phyloP scores from a whole-genome alignment of 1,284 basidiomycete species.

The Erythrobasidium hasegawianum region DNA sequence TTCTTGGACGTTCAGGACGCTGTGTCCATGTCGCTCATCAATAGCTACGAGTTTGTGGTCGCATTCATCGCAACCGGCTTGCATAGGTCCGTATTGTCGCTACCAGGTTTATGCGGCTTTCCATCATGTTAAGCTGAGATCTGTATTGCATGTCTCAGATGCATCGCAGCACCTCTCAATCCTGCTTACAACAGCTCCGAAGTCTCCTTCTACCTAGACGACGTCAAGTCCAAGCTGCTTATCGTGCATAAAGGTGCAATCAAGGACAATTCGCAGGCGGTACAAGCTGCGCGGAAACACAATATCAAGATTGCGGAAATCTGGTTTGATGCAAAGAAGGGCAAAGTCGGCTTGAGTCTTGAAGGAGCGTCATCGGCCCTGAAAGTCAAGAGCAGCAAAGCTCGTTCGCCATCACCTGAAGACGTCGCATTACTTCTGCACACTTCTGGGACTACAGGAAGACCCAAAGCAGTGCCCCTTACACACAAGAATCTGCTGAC shows the following conservation, averaged over 20 bases:
- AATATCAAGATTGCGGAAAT: conserved; percentile 47
- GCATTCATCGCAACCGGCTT: conserved; percentile 50
- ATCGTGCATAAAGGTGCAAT: conserved; percentile 40
- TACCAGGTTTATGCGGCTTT: not conserved
- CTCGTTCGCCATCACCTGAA: conserved; percentile 45
- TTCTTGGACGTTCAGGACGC: conserved; percentile 40
- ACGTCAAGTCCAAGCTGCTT: conserved; percentile 48
- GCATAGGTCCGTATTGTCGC: conserved; percentile 38
- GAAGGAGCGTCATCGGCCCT: conserved; percentile 17
- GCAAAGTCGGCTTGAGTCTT: conserved; percentile 20
- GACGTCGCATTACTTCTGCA: conserved; percentile 59
- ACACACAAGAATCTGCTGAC: conserved; percentile 60
- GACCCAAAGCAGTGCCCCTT: conserved; percentile 48
- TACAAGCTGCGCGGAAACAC: conserved; percentile 44
- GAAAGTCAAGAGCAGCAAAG: conserved; percentile 11
- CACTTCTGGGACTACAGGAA: conserved; percentile 63
- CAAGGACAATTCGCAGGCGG: conserved; percentile 27
- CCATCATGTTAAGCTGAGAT: not conserved
- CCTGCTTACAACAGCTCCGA: conserved; percentile 51
- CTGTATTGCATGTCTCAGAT: conserved; percentile 36
- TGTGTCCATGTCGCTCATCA: conserved; percentile 49
- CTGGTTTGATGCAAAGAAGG: conserved; percentile 41
- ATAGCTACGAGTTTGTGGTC: conserved; percentile 50
- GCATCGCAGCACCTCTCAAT: conserved; percentile 52
- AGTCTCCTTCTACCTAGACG: conserved; percentile 50